These are phyloP conservation scores for Scedosporium minutisporum DNA, from an alignment of 2,329 filamentous ascomycete species.

Conservation along the genomic window DNA sequence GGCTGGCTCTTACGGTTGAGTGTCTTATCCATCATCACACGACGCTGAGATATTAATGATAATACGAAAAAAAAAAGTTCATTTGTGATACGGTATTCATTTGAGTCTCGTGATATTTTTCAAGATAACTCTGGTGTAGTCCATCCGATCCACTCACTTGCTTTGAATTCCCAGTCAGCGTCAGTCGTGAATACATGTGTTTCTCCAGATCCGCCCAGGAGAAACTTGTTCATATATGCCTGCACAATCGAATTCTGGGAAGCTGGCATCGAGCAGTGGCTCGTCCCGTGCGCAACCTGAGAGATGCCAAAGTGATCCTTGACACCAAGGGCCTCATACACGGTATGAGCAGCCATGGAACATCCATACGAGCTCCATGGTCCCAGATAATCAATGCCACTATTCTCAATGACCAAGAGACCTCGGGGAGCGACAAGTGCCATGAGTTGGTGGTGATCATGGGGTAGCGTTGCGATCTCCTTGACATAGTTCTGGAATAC, in stretches of 20 bases:
- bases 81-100: not conserved
- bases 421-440: conserved; percentile 46
- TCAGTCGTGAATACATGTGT: not conserved
- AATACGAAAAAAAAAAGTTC: not conserved
- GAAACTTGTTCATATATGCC: not conserved
- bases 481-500: conserved; percentile 43
- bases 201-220: not conserved
- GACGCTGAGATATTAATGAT: too few relatives aligned
- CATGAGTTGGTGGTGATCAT: conserved; percentile 46
- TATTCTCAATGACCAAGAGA: conserved; percentile 45
- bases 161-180: conserved; percentile 1
- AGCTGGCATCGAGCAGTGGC: not conserved
- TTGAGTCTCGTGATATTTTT: not conserved
- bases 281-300: conserved; percentile 3
- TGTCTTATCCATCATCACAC: too few relatives aligned
- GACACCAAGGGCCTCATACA: not conserved
- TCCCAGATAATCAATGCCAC: conserved; percentile 48
- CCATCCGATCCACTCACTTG: conserved; percentile 3
- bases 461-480: conserved; percentile 32
- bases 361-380: conserved; percentile 37
- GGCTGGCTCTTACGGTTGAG: too few relatives aligned
- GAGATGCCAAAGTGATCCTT: not conserved
- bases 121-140: not conserved
- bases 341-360: not conserved
- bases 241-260: not conserved